These are phyloP conservation scores for Penicillium steckii DNA, from an alignment of 495 filamentous ascomycete species.

Conservation along the genomic window DNA sequence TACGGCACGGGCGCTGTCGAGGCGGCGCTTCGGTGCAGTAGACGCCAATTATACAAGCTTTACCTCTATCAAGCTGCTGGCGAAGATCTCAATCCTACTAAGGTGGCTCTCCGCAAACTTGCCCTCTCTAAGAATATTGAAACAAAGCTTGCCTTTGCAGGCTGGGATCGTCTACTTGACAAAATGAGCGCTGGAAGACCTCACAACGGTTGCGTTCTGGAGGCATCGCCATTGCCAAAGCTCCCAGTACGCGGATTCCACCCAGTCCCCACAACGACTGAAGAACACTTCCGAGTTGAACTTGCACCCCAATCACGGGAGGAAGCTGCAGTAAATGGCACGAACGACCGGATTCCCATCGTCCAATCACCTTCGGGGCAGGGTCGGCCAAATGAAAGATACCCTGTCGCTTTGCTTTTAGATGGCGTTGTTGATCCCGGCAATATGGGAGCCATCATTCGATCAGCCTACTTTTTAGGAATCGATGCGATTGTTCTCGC, in stretches of 20 bases:
- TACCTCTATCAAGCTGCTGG: conserved; percentile 62
- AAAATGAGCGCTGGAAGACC: conserved; percentile 80
- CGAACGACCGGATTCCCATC: conserved; percentile 36
- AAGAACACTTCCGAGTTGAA: conserved; percentile 52
- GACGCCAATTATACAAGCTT: conserved; percentile 77
- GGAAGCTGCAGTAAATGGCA: conserved; percentile 69
- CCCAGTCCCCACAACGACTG: conserved; percentile 35
- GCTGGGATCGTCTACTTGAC: conserved; percentile 66
- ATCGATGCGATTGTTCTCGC: conserved; percentile 73
- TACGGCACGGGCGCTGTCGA: conserved; percentile 82
- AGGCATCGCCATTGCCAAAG: conserved; percentile 78
- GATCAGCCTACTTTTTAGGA: conserved; percentile 82
- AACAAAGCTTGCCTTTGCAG: conserved; percentile 51
- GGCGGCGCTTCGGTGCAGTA: conserved; percentile 67
- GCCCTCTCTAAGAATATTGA: conserved; percentile 56
- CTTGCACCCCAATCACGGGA: conserved; percentile 70
- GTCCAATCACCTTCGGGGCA: conserved; percentile 18
- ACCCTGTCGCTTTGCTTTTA: conserved; percentile 76
- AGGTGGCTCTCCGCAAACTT: conserved; percentile 53
- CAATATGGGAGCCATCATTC: conserved; percentile 86
- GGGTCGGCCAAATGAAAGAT: conserved; percentile 38
- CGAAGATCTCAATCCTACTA: conserved; percentile 37
- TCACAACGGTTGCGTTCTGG: conserved; percentile 88
- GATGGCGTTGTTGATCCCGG: conserved; percentile 87
- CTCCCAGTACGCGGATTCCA: conserved; percentile 64